These are phyloP conservation scores for Kernera saxatilis DNA, from an alignment of 345 rosid genomes.

Conservation along the genomic window DNA sequence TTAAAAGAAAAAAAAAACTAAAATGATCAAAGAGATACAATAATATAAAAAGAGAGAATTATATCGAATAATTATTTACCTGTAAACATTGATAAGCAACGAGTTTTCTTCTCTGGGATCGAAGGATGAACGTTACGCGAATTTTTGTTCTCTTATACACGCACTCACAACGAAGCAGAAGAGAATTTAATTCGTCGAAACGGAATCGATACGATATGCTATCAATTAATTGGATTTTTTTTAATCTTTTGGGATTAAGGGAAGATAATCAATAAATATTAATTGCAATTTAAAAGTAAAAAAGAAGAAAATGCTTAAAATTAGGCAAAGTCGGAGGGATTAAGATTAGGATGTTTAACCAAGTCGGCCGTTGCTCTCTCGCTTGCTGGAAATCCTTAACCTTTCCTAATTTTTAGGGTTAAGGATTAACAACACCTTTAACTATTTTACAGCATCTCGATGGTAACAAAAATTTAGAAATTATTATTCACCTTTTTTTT, in stretches of 20 bases:
- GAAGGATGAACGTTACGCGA: slow-evolving; percentile 30
- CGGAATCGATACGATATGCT: slow-evolving; percentile 6
- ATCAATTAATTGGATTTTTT: background rate
- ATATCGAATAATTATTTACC: slow-evolving; percentile 7
- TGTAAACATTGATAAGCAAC: slow-evolving; percentile 10
- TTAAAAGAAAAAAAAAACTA: no score
- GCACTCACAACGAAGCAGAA: slow-evolving; percentile 24
- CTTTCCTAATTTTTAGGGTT: slow-evolving; percentile 18
- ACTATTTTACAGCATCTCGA: slow-evolving; percentile 4
- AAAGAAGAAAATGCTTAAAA: slow-evolving; percentile 16
- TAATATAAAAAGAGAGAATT: background rate
- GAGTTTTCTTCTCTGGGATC: background rate
- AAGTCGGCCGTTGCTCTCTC: slow-evolving; percentile 27
- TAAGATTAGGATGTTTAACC: slow-evolving; percentile 30
- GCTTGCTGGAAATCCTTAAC: slow-evolving; percentile 15
- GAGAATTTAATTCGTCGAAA: slow-evolving; percentile 24
- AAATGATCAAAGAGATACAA: background rate
- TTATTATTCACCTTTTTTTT: background rate
- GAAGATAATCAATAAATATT: slow-evolving; percentile 4
- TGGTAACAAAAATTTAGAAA: slow-evolving; percentile 5
- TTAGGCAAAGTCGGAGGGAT: slow-evolving; percentile 19
- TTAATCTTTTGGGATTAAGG: slow-evolving; percentile 10
- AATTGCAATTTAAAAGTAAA: background rate
- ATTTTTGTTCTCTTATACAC: slow-evolving; percentile 29
- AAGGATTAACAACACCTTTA: slow-evolving; percentile 16